Evolutionary conservation across 2,329 filamentous ascomycete genomes (phyloP).

Genomic region (Cercospora sp.): DNA sequence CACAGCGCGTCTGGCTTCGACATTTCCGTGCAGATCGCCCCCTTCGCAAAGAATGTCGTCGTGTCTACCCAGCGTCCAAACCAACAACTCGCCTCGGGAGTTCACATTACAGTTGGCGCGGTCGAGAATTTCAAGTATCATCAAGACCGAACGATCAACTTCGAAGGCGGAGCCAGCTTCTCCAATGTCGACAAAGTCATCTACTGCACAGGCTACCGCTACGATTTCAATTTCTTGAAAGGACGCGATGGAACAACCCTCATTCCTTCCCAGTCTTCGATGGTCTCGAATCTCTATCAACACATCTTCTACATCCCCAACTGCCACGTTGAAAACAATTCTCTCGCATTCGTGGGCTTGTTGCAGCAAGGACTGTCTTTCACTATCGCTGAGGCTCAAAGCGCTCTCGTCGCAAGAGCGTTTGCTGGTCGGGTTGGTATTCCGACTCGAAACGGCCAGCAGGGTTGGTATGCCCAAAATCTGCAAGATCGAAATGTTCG

Average conservation of each 20-base stretch:
- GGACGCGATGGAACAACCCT: background rate
- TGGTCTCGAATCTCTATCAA: background rate
- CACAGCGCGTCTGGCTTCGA: constrained; percentile 20
- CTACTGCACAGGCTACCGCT: constrained; percentile 21
- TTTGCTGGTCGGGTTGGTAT: background rate
- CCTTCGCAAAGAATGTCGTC: background rate
- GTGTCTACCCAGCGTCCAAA: constrained; percentile 7
- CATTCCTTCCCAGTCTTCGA: background rate
- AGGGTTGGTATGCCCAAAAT: background rate
- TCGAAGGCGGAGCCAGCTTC: constrained; percentile 1
- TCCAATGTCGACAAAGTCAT: constrained; percentile 16
- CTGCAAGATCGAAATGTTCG: background rate
- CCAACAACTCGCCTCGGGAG: background rate
- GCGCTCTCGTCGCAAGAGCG: background rate
- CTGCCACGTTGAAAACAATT: background rate
- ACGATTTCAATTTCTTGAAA: constrained; percentile 20
- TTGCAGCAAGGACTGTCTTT: background rate
- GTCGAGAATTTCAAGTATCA: constrained; percentile 6
- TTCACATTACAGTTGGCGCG: background rate
- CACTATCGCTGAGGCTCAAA: background rate
- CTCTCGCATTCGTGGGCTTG: background rate
- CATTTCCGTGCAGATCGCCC: constrained; percentile 13
- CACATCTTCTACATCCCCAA: background rate
- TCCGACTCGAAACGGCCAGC: background rate
- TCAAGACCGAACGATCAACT: background rate